Conservation (phyloP, 2,329 filamentous ascomycete species). For the Magnaporthiopsis rhizophila region DNA sequence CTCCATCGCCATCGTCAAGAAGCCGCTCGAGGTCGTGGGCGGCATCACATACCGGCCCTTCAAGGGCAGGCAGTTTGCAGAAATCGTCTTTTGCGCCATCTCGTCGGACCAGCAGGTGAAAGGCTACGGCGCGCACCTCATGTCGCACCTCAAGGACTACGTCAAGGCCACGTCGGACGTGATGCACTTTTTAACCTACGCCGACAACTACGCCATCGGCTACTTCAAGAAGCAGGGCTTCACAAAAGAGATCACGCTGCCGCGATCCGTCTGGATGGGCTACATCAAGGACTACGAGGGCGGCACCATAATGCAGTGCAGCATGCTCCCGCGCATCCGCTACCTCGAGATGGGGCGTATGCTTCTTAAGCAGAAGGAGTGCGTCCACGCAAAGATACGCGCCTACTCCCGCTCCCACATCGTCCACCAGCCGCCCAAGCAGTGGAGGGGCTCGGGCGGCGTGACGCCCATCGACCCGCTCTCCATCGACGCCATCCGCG, state of each 20-base stretch:
- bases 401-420: slow-evolving; percentile 63
- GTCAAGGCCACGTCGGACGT: slow-evolving; percentile 68
- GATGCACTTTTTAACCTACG: slow-evolving; percentile 73
- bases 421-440: slow-evolving; percentile 56
- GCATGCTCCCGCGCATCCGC: slow-evolving; percentile 66
- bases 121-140: slow-evolving; percentile 68
- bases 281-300: slow-evolving; percentile 78
- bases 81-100: slow-evolving; percentile 73
- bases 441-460: slow-evolving; percentile 44
- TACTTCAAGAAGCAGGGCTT: slow-evolving; percentile 78
- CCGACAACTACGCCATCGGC: slow-evolving; percentile 71
- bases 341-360: slow-evolving; percentile 64
- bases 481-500: slow-evolving; percentile 59
- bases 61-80: slow-evolving; percentile 61
- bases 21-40: slow-evolving; percentile 57
- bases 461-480: slow-evolving; percentile 53
- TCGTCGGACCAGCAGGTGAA: slow-evolving; percentile 73
- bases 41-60: slow-evolving; percentile 72
- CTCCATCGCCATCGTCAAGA: slow-evolving; percentile 69
- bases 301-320: slow-evolving; percentile 73
- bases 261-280: slow-evolving; percentile 67
- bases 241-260: slow-evolving; percentile 68
- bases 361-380: slow-evolving; percentile 69
- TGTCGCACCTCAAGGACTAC: slow-evolving; percentile 71
- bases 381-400: slow-evolving; percentile 64